phyloP scores from a whole-genome alignment of 768 basidiomycete genomes.

The Termitomyces sp. region DNA sequence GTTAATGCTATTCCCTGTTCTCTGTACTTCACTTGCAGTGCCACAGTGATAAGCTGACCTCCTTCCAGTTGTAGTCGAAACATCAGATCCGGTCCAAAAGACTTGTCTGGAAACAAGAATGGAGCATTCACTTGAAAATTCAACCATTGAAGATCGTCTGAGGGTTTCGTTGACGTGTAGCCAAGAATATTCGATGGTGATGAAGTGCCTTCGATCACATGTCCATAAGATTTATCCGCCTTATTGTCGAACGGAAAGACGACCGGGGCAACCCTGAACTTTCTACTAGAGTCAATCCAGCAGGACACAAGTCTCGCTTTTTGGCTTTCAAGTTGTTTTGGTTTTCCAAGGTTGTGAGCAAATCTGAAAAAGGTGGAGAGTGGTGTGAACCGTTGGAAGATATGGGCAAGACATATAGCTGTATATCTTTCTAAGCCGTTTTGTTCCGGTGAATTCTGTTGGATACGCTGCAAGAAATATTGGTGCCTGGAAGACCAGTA shows the following conservation, averaged over 20 bases:
- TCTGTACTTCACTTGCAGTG: no score
- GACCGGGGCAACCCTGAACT: background rate
- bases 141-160: background rate
- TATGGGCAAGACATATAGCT: background rate
- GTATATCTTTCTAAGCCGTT: background rate
- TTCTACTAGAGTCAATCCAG: background rate
- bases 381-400: background rate
- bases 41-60: no score
- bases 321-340: background rate
- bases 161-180: background rate
- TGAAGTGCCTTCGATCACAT: background rate
- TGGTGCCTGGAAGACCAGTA: background rate
- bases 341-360: background rate
- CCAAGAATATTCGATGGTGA: background rate
- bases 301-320: background rate
- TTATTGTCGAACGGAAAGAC: background rate
- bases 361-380: background rate
- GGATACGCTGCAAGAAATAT: background rate
- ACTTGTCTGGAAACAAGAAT: background rate
- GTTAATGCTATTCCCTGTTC: background rate
- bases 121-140: background rate
- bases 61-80: background rate
- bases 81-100: background rate
- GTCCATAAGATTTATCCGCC: no score
- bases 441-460: background rate